Percentiles rank a stretch among this genome's conserved stretches.
Conservation (phyloP, 1,139 yeast species). For the Blastobotrys petasosporus region DNA sequence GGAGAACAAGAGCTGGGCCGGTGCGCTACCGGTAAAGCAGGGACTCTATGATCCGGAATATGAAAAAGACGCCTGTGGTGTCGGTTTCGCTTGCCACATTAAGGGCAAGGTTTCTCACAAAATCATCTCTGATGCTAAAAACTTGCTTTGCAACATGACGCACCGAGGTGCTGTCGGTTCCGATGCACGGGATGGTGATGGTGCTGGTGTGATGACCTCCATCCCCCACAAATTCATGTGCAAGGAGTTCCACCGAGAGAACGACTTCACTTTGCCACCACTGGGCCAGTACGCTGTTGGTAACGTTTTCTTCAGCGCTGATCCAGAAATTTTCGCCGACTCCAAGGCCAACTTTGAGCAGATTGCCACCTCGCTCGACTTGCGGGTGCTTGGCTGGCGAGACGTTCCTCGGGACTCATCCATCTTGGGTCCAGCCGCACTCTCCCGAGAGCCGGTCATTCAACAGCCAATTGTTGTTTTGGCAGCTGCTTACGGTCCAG, state of each 20-base stretch:
- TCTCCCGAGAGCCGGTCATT: slow-evolving; percentile 86
- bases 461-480: slow-evolving; percentile 84
- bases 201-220: slow-evolving; percentile 94
- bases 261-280: slow-evolving; percentile 59
- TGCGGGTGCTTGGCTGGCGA: slow-evolving; percentile 91
- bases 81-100: slow-evolving; percentile 93
- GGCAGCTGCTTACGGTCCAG: slow-evolving; percentile 47
- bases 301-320: slow-evolving; percentile 84
- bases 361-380: slow-evolving; percentile 69
- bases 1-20: slow-evolving; percentile 86
- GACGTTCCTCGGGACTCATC: slow-evolving; percentile 92
- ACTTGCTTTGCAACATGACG: slow-evolving; percentile 91
- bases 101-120: slow-evolving; percentile 85
- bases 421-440: slow-evolving; percentile 89
- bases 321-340: slow-evolving; percentile 55
- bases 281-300: slow-evolving; percentile 93
- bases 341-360: slow-evolving; percentile 73
- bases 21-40: slow-evolving; percentile 75
- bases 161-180: slow-evolving; percentile 97
- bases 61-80: slow-evolving; percentile 98
- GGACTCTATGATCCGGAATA: slow-evolving; percentile 91
- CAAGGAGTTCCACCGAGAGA: slow-evolving; percentile 63
- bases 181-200: slow-evolving; percentile 96
- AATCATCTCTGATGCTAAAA: slow-evolving; percentile 81
- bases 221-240: slow-evolving; percentile 83